Conservation (phyloP, 257 asterid species). For the Nicotiana undulata region DNA sequence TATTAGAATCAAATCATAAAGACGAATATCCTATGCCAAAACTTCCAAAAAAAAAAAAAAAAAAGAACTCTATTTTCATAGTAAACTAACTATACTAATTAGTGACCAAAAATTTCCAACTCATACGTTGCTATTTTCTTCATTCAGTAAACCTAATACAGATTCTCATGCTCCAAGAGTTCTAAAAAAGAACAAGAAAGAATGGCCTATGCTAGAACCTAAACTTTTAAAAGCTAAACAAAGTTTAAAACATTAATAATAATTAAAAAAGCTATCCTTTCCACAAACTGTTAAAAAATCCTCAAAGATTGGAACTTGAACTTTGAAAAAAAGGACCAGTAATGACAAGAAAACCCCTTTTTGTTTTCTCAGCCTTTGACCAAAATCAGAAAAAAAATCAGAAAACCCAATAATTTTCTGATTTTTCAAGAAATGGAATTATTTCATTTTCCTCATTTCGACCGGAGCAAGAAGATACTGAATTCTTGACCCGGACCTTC, state of each 20-base stretch:
- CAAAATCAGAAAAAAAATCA: background rate
- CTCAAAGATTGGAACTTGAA: constrained; percentile 1
- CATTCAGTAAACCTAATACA: background rate
- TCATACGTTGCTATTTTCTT: background rate
- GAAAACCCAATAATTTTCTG: background rate
- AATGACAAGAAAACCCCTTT: background rate
- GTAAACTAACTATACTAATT: background rate
- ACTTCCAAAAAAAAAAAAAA: background rate
- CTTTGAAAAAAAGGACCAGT: background rate
- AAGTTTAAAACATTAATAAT: background rate
- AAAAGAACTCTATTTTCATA: background rate
- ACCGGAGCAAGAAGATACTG: constrained; percentile 79
- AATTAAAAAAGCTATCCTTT: constrained; percentile 1
- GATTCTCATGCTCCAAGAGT: background rate
- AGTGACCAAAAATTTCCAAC: background rate
- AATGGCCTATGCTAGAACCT: background rate
- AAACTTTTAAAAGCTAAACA: background rate
- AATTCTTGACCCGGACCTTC: constrained; percentile 83
- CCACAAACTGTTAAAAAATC: background rate
- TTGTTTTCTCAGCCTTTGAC: background rate
- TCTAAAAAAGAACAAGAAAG: background rate
- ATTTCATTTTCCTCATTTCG: constrained; percentile 30
- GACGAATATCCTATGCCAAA: background rate
- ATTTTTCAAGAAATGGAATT: background rate
- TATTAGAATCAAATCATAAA: background rate